Percentiles rank a stretch among this genome's conserved stretches.
phyloP scores from a whole-genome alignment of 441 rosid genomes.

The Isatis lusitanica region DNA sequence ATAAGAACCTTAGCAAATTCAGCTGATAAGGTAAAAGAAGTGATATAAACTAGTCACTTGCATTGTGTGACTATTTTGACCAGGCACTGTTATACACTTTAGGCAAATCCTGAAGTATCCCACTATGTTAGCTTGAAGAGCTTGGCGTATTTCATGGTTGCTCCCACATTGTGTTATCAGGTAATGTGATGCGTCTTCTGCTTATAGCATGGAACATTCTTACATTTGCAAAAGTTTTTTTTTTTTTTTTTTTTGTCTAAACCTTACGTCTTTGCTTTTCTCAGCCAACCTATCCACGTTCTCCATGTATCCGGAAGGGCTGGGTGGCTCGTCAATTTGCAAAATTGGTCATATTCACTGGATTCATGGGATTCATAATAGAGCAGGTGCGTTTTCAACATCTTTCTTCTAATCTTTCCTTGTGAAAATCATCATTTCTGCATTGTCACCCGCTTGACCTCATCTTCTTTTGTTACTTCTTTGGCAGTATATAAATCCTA shows the following conservation, averaged over 20 bases:
- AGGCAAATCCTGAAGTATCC: slow-evolving; percentile 54
- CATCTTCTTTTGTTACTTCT: slow-evolving; percentile 33
- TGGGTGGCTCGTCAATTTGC: slow-evolving; percentile 90
- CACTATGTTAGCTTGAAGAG: slow-evolving; percentile 66
- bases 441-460: slow-evolving; percentile 28
- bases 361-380: slow-evolving; percentile 92
- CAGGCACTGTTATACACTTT: slow-evolving; percentile 32
- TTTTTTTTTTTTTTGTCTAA: slow-evolving; percentile 6
- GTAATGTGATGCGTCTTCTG: slow-evolving; percentile 38
- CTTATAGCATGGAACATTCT: background rate
- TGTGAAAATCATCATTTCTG: background rate
- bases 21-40: slow-evolving; percentile 57
- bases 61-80: background rate
- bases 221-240: slow-evolving; percentile 14
- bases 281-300: slow-evolving; percentile 86
- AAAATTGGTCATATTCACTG: slow-evolving; percentile 84
- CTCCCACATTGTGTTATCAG: slow-evolving; percentile 99
- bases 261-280: background rate
- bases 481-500: slow-evolving; percentile 96
- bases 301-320: slow-evolving; percentile 72
- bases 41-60: background rate
- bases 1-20: slow-evolving; percentile 57
- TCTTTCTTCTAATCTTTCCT: background rate
- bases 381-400: slow-evolving; percentile 65
- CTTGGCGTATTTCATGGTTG: slow-evolving; percentile 93